Percentiles rank a stretch among this genome's conserved stretches.
Evolutionary conservation across 371 early-diverging fungal genomes (phyloP).

Genomic region (Dinochytrium kinnereticum): DNA sequence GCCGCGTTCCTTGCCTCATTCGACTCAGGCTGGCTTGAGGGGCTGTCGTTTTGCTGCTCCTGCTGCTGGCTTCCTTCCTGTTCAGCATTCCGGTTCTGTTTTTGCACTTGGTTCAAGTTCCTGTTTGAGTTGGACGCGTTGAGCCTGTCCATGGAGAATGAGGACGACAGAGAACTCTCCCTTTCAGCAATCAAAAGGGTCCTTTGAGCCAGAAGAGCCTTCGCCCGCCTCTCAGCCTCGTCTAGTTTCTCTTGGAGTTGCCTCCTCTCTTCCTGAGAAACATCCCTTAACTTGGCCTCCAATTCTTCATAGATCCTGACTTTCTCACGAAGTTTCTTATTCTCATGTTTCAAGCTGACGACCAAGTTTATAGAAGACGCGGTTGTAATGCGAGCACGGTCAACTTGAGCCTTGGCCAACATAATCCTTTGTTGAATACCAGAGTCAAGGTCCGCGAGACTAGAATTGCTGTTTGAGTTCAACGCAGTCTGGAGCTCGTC

Average conservation of each 20-base stretch:
- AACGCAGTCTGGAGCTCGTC: constrained; percentile 6
- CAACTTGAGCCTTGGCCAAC: constrained; percentile 3
- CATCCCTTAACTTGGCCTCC: not conserved
- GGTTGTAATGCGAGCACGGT: constrained; percentile 10
- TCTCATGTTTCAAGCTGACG: constrained; percentile 9
- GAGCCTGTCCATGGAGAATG: not conserved
- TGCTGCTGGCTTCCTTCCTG: not conserved
- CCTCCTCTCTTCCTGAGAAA: not conserved
- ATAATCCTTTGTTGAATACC: not conserved
- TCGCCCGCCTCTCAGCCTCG: not conserved
- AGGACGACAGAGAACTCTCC: not conserved
- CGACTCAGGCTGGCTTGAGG: not conserved
- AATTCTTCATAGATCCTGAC: constrained; percentile 2
- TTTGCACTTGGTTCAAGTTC: not conserved
- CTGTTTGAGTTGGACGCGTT: too few relatives aligned
- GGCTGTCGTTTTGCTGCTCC: not conserved
- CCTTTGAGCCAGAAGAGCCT: constrained; percentile 11
- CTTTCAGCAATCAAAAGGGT: not conserved
- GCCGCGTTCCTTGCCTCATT: not conserved
- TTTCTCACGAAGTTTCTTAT: constrained; percentile 14
- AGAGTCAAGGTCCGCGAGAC: not conserved
- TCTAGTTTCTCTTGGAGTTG: not conserved
- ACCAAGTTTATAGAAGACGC: constrained; percentile 14
- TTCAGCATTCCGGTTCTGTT: not conserved
- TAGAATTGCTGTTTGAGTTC: not conserved